Evolutionary conservation across 83 land plant species (phyloP).

Genomic region (Thuja plicata): DNA sequence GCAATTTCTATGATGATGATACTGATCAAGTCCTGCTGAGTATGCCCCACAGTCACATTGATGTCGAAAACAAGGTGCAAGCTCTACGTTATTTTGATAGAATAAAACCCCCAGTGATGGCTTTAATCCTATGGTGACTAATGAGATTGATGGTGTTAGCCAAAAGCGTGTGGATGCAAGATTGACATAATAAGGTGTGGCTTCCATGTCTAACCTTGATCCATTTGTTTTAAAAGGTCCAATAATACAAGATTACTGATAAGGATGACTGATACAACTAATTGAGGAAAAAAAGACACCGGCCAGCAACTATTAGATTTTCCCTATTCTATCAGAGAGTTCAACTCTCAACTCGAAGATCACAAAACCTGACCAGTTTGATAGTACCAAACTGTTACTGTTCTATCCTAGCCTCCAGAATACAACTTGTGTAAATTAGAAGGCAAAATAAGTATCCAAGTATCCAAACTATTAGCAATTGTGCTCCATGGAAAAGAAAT

Average conservation of each 20-base stretch:
- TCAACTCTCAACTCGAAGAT: not conserved
- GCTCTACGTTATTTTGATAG: no score
- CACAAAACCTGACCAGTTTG: conserved; percentile 80
- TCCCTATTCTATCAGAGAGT: no score
- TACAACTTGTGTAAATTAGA: conserved; percentile 71
- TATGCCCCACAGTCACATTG: not conserved
- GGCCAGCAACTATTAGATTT: not conserved
- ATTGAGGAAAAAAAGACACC: not conserved
- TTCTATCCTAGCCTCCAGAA: no score
- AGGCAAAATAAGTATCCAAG: conserved; percentile 53
- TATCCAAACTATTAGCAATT: not conserved
- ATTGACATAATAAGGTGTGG: not conserved
- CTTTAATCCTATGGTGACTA: not conserved
- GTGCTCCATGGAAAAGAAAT: not conserved
- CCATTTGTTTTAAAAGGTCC: not conserved
- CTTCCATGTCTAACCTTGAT: not conserved
- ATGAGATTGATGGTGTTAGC: not conserved
- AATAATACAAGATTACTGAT: not conserved
- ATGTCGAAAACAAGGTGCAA: not conserved
- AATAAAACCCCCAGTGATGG: not conserved
- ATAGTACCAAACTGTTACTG: conserved; percentile 89
- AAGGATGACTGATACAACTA: not conserved
- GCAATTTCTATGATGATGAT: not conserved
- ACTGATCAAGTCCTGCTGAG: not conserved
- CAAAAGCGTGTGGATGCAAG: not conserved